These are phyloP conservation scores for Parastagonospora avenae DNA, from an alignment of 2,329 filamentous ascomycete genomes.

Conservation along the genomic window DNA sequence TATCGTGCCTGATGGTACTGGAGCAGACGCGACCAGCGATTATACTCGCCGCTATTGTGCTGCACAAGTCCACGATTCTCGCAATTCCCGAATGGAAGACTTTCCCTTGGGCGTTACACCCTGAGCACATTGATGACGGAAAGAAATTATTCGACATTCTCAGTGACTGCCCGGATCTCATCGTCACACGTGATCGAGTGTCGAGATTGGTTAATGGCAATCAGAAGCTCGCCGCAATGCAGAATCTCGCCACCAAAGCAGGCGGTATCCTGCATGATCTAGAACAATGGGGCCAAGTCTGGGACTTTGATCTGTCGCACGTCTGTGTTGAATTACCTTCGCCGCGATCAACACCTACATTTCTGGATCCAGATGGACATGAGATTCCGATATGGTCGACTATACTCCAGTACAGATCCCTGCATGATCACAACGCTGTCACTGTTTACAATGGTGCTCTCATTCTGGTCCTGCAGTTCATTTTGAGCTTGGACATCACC, in stretches of 20 bases:
- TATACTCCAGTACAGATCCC: background rate
- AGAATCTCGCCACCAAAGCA: background rate
- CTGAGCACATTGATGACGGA: background rate
- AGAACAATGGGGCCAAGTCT: background rate
- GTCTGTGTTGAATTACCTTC: background rate
- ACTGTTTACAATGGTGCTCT: background rate
- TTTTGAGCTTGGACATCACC: background rate
- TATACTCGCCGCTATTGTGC: constrained; percentile 1
- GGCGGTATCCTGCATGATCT: background rate
- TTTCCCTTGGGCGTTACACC: background rate
- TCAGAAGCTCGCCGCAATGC: background rate
- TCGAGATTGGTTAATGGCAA: background rate
- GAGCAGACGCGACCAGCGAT: constrained; percentile 1
- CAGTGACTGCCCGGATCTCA: constrained; percentile 1
- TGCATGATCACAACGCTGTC: background rate
- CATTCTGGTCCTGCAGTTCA: background rate
- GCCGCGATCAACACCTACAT: background rate
- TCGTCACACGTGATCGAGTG: constrained; percentile 1
- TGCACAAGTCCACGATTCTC: constrained; percentile 4
- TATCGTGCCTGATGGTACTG: constrained; percentile 1
- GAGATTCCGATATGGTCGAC: background rate
- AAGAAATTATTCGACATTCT: constrained; percentile 5
- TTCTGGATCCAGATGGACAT: background rate
- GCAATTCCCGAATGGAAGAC: background rate
- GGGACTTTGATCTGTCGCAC: background rate